Base-by-base conservation (phyloP, 768 basidiomycete species). In the Russula vinacea region DNA sequence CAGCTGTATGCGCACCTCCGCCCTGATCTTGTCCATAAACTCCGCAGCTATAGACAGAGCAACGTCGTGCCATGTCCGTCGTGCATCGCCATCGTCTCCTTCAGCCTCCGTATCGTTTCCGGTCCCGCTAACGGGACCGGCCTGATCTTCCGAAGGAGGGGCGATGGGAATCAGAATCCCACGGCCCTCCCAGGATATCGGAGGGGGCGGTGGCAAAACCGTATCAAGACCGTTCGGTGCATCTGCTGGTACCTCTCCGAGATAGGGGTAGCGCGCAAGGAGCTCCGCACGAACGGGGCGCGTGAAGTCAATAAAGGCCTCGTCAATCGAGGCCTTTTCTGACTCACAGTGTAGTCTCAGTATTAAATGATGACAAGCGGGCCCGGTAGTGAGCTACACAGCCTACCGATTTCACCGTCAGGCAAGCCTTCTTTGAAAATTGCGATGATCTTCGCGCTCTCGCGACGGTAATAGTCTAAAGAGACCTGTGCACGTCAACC, bases 281-380 rank as follows among this genome's bases (percentile, higher is more conserved):
- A 99, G 75, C 51, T 83, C 77, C 62, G 87, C 83, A 42, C 91
- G 86, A n/a, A 93, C 86, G 39, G 89, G 87, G 10, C 80, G 80
- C 3, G 94, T 91, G 61, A 98, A 83, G 74, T 98, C 96, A 62
- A 98, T 85, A 74, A 95, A 99, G 0, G 92, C 94, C 72, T 99
- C 97, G 71, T 98, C 97, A 40, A 98, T 97, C 0, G 93, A 96
- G 26, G 97, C 97, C 73, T 95, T 97, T 76, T 99, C 96, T 94
- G 73, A 13, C 54, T 35, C 17, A 33, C 29, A 22, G 11, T 22
- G 44, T 51, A 8, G 22, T 29, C 13, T 53, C 53, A 62, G 37
- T 44, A 16, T 17, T 16, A 10, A 8, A n/a, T 3, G 9, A 29
- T 33, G 19, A 29, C 13, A 22, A 44, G 51, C 4, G 26, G 26